Evolutionary conservation across 768 basidiomycete genomes (phyloP), one percentile per base, ranked within the genome.

Genomic region (Hebeloma cylindrosporum): DNA sequence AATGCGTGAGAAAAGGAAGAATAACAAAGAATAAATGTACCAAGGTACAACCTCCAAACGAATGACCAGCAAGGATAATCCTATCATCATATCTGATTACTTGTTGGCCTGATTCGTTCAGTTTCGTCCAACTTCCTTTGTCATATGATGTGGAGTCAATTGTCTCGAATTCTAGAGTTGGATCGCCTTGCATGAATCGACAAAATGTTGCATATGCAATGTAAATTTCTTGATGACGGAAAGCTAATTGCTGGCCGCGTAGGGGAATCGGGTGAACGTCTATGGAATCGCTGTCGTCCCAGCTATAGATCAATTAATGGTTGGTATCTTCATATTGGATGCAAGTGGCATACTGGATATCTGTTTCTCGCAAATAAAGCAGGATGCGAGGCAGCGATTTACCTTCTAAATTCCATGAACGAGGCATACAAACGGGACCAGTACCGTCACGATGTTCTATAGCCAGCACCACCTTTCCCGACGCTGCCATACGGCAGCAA

Each of bases 381-480:
- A 66, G 50, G 22, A 61, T 57, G 53, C 51, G 58, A 52, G 49
- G 48, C 34, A 50, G 33, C 9, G 47, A 54, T 14, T 60, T 64
- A 7, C 67, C 63, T 50, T 57, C 56, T 21, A 41, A 32, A 43
- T 53, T 53, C 63, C 65, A 67, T 40, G 58, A 61, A 28, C 64
- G 66, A 32, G 71, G 64, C 33, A 73, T 62, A 48, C 70, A 74
- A 3, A 67, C 74, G 0, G 82, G 80, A 2, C 77, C 83, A 3
- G 85, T 84, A 1, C 90, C 91, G 60, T 94, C 93, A 7, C 84
- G 75, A 60, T 93, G 92, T 58, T 93, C 88, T 17, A 93, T 58
- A 4, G 88, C 84, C 32, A 91, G 71, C 2, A 95, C 90, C 4
- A 93, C 80, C 48, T 77, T 83, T 2, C 93, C 93, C 27, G 83